Conservation (phyloP, 2,329 filamentous ascomycete genomes). For the Kalaharituber pfeilii region DNA sequence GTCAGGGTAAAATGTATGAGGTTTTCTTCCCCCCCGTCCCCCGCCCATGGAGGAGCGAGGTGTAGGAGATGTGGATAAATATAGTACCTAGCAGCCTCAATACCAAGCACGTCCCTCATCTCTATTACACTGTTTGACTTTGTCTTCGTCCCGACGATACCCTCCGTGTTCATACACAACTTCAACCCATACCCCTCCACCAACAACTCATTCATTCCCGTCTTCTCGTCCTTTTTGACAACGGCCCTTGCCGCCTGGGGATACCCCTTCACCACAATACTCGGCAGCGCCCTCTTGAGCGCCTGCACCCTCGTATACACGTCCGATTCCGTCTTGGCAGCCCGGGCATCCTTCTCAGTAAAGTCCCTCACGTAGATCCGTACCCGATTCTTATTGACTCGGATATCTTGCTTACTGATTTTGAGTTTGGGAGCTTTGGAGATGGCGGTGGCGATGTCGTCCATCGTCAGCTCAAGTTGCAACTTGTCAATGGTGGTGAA, state of each 20-base stretch:
- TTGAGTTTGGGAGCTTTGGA: slow-evolving; percentile 69
- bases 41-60: not conserved
- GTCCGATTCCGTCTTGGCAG: slow-evolving; percentile 38
- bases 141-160: slow-evolving; percentile 60
- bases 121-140: slow-evolving; percentile 83
- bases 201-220: slow-evolving; percentile 52
- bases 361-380: slow-evolving; percentile 51
- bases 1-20: not conserved
- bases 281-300: slow-evolving; percentile 63
- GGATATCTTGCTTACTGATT: slow-evolving; percentile 47
- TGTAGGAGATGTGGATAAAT: not conserved
- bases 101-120: slow-evolving; percentile 68
- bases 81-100: slow-evolving; percentile 65
- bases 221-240: slow-evolving; percentile 60
- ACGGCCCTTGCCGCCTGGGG: slow-evolving; percentile 71
- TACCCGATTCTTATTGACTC: slow-evolving; percentile 45
- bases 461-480: slow-evolving; percentile 58
- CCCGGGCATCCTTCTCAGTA: slow-evolving; percentile 29
- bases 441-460: slow-evolving; percentile 61
- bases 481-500: slow-evolving; percentile 59
- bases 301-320: slow-evolving; percentile 66
- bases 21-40: too few relatives aligned
- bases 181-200: slow-evolving; percentile 90
- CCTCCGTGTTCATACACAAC: slow-evolving; percentile 82
- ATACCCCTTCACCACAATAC: slow-evolving; percentile 79